These are phyloP conservation scores for Dictyostelium firmibasis DNA, from an alignment of 78 protist genomes.

Conservation along the genomic window DNA sequence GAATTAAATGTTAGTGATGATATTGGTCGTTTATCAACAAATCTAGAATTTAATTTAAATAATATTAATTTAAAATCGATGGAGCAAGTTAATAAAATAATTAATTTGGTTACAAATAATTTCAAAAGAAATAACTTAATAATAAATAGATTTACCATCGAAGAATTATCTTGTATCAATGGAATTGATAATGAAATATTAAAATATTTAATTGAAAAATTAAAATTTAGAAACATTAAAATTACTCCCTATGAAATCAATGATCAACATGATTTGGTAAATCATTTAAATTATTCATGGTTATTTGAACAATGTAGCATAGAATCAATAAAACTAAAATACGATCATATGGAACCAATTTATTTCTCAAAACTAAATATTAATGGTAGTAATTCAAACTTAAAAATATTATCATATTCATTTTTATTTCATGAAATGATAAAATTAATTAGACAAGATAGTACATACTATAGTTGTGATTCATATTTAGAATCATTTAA, in stretches of 20 bases:
- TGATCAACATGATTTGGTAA: not conserved
- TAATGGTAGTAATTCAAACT: not conserved
- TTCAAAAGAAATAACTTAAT: not conserved
- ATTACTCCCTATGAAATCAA: not conserved
- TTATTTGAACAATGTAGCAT: not conserved
- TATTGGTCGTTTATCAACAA: too few relatives aligned
- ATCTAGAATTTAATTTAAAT: not conserved
- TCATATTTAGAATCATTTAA: not conserved
- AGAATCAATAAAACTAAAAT: not conserved
- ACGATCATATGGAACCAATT: not conserved
- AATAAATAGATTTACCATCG: too few relatives aligned
- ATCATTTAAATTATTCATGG: not conserved
- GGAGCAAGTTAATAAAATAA: not conserved
- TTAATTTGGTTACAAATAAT: not conserved
- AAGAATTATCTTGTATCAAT: not conserved
- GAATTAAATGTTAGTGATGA: not conserved
- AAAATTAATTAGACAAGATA: not conserved
- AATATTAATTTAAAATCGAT: not conserved
- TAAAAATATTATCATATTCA: not conserved
- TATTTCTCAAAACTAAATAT: not conserved
- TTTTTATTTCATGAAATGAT: not conserved
- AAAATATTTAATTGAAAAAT: not conserved
- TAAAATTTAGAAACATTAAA: too few relatives aligned
- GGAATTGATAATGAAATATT: not conserved
- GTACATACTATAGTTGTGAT: not conserved